Base-by-base conservation (phyloP, 331 rosid species). In the Quercus lobata region DNA sequence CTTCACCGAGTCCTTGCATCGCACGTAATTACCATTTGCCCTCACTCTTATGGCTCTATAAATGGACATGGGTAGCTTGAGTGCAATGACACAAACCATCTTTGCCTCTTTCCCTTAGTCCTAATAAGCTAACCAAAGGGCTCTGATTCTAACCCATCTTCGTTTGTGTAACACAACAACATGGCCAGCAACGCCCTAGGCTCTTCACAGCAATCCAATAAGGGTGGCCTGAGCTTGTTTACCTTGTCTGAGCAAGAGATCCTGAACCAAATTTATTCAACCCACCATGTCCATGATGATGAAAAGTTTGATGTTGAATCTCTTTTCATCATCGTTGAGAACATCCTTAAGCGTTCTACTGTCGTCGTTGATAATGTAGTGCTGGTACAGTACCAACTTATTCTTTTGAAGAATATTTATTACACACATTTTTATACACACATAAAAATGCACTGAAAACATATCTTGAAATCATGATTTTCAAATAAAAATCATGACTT, bases 271-370 rank as follows among this genome's bases (percentile, higher is more conserved):
- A 57, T 78, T 57, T 24, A 7, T 17, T 49, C 17, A 9, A 35
- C 49, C 15, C 71, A 57, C 15, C 71, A 57, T 41, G 76, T 58
- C 46, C 72, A 57, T 5, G 18, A n/a, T 27, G 76, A 70, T 29
- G 18, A 10, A 5, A 25, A 54, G 21, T 57, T 57, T 2, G 62
- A 71, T 37, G 65, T 17, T 15, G 77, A 57, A 4, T 58, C 77
- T 11, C 72, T 78, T 58, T 78, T 58, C 61, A 2, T 6, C 0
- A 7, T 78, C 27, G 69, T 44, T 2, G 22, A 78, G 19, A 71
- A 11, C 82, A 29, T 86, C 44, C 84, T 91, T n/a, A 84, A 79
- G n/a, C 90, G 75, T 37, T 81, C 92, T 1, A 87, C 90, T n/a
- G 84, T 74, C 52, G 78, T 80, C 57, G 89, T 87, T 24, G 91